Evolutionary conservation across 805 yeast species (phyloP).

Genomic region (Pichia sporocuriosa): DNA sequence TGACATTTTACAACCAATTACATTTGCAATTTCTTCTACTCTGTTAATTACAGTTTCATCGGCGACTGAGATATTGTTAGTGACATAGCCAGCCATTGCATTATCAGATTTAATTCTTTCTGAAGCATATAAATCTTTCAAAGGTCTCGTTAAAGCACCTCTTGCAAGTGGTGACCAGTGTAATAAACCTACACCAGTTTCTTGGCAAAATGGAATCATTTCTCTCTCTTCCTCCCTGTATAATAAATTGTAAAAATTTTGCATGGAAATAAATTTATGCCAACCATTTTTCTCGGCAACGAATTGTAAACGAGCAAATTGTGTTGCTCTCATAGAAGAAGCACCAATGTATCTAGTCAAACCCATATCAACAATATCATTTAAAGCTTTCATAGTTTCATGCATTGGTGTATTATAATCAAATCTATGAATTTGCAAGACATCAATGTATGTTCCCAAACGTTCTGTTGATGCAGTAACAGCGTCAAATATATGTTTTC

Average conservation of each 20-base stretch:
- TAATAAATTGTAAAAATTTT: slow-evolving; percentile 47
- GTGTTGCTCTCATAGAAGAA: slow-evolving; percentile 49
- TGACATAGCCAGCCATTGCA: slow-evolving; percentile 1
- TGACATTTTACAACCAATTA: slow-evolving; percentile 46
- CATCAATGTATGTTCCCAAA: slow-evolving; percentile 46
- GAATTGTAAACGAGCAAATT: slow-evolving; percentile 47
- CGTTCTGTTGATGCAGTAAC: slow-evolving; percentile 34
- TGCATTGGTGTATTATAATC: slow-evolving; percentile 42
- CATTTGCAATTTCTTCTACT: slow-evolving; percentile 49
- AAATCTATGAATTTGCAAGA: slow-evolving; percentile 50
- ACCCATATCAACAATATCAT: slow-evolving; percentile 43
- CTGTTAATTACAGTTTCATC: slow-evolving; percentile 37
- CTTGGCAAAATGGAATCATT: slow-evolving; percentile 46
- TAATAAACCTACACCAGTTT: slow-evolving; percentile 45
- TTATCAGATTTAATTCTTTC: slow-evolving; percentile 32
- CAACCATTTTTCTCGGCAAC: slow-evolving; percentile 51
- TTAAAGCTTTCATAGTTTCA: slow-evolving; percentile 51
- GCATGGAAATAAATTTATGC: slow-evolving; percentile 53
- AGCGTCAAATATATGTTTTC: slow-evolving; percentile 44
- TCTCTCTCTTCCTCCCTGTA: slow-evolving; percentile 61
- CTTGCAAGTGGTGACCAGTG: slow-evolving; percentile 60
- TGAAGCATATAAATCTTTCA: neutral
- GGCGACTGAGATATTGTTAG: slow-evolving; percentile 16
- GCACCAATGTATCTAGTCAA: slow-evolving; percentile 52
- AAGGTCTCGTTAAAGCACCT: slow-evolving; percentile 30